Evolutionary conservation across 768 basidiomycete species (phyloP).

Genomic region (Agrocybe chaxingu): DNA sequence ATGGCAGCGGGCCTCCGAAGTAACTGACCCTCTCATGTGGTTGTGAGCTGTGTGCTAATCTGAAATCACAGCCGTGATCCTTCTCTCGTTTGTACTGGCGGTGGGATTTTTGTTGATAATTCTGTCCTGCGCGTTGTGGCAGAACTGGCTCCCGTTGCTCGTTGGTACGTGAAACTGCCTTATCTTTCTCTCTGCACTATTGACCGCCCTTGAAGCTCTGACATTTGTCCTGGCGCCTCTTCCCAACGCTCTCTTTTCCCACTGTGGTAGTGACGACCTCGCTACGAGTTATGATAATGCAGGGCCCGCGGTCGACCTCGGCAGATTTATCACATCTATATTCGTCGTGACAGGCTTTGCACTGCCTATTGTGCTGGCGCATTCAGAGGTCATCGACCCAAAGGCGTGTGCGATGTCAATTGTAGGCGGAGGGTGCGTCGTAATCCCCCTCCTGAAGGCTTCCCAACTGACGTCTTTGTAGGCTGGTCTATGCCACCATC

Average conservation of each 20-base stretch:
- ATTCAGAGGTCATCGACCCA: constrained; percentile 81
- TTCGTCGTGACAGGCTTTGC: constrained; percentile 94
- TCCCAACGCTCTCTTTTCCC: constrained; percentile 92
- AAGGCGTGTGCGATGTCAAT: constrained; percentile 94
- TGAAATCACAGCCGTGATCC: constrained; percentile 72
- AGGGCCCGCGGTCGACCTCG: constrained; percentile 75
- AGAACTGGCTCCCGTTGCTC: constrained; percentile 95
- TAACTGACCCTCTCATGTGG: constrained; percentile 18
- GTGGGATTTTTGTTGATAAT: constrained; percentile 98
- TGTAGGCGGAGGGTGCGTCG: constrained; percentile 80
- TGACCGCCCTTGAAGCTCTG: constrained; percentile 55
- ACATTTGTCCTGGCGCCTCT: constrained; percentile 95
- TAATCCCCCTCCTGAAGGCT: neutral
- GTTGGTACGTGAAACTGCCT: constrained; percentile 66
- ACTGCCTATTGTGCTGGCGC: constrained; percentile 87
- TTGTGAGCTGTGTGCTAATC: too few relatives aligned
- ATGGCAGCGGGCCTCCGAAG: constrained; percentile 76
- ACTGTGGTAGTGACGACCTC: constrained; percentile 90
- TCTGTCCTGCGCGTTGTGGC: constrained; percentile 92
- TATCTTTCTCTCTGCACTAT: neutral
- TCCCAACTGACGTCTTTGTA: constrained; percentile 21
- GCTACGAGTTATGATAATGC: constrained; percentile 68
- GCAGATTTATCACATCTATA: constrained; percentile 88
- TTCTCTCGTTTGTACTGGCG: constrained; percentile 95
- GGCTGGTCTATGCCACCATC: constrained; percentile 89